Evolutionary conservation across 441 rosid genomes (phyloP).

Genomic region (Gossypium lobatum): DNA sequence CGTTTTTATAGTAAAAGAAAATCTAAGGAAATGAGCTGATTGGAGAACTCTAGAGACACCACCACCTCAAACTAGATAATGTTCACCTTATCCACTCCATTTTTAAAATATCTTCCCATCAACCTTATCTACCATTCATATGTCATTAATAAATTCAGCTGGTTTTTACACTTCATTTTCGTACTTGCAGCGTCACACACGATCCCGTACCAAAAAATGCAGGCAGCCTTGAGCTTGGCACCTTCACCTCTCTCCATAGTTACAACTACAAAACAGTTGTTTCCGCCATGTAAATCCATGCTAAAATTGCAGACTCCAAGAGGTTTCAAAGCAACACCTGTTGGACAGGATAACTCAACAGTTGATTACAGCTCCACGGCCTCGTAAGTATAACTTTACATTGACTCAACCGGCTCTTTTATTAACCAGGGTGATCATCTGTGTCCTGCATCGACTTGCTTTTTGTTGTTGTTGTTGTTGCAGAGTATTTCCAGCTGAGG

Average conservation of each 20-base stretch:
- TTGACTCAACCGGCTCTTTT: no score
- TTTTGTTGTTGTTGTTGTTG: neutral
- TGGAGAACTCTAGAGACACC: neutral
- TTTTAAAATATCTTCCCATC: neutral
- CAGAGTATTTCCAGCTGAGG: conserved; percentile 60
- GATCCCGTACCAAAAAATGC: conserved; percentile 21
- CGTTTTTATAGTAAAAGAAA: neutral
- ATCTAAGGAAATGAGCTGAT: neutral
- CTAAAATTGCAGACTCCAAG: conserved; percentile 20
- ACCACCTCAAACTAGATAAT: neutral
- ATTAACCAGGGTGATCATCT: no score
- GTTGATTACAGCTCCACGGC: conserved; percentile 40
- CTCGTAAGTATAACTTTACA: conserved; percentile 27
- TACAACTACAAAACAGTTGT: conserved; percentile 17
- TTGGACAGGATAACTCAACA: conserved; percentile 19
- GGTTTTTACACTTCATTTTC: neutral
- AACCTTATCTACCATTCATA: conserved; percentile 23
- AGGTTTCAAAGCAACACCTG: conserved; percentile 22
- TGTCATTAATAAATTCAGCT: neutral
- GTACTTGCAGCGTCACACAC: neutral
- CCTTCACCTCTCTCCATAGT: conserved; percentile 19
- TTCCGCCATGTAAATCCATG: conserved; percentile 20
- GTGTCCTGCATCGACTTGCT: neutral
- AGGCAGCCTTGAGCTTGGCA: conserved; percentile 28
- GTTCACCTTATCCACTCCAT: conserved; percentile 26